Base-by-base conservation (phyloP, 306 rosid genomes). In the Fragaria ananassa region DNA sequence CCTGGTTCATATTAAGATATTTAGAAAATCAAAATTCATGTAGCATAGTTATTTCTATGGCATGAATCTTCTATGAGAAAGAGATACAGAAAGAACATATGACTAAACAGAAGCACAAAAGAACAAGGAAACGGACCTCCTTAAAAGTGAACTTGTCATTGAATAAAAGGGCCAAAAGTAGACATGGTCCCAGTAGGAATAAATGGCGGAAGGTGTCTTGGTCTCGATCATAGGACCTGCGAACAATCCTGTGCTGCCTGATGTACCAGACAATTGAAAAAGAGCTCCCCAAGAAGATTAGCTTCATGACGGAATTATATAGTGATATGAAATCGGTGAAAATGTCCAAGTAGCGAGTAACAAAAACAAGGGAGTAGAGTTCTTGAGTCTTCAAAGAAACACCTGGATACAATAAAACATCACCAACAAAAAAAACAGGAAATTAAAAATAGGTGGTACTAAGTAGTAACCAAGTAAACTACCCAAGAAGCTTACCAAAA, bases 191-290 rank as follows among this genome's bases (percentile, higher is more conserved):
- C 65, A 86, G 39, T 29, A 94, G 87, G 81, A 90, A 86, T 71
- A 72, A 71, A 76, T 91, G 89, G 60, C 97, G 94, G 81, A 94
- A 94, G 35, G 97, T 94, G 63, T 94, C 98, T 34, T 94, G 98
- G 54, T 94, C 98, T 80, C 82, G 89, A 81, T 94, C 98, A 73
- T 94, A 94, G 19, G 98, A 87, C 78, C 97, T 82, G 49, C 95
- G 90, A 23, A 94, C 98, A 71, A 87, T 74, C 86, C 86, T 94
- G 89, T 94, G 96, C 74, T 78, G 83, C 82, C 96, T 85, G 75
- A 89, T 94, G 88, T 91, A 94, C 97, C 96, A 94, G 63, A 94
- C 96, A 81, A 94, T 91, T 63, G 93, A 89, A 77, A 91, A 87
- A 8, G 97, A 90, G 85, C 98, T 93, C 72, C 93, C 96, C 88